Conservation (phyloP, 257 asterid species). For the Fraxinus pennsylvanica region DNA sequence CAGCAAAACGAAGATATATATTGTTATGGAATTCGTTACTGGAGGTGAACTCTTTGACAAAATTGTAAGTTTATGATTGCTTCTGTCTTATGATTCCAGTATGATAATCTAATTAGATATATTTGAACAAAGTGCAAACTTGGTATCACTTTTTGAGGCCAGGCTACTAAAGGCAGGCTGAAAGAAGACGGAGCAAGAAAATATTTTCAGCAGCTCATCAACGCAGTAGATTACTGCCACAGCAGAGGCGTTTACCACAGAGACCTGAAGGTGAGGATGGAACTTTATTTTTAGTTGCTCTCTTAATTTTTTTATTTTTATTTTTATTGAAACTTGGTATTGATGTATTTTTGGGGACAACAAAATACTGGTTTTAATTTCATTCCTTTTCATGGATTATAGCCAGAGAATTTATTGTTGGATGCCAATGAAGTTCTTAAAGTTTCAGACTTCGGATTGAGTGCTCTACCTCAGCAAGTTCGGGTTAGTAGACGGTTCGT, state of each 20-base stretch:
- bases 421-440: constrained; percentile 57
- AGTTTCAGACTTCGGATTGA: constrained; percentile 74
- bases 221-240: constrained; percentile 72
- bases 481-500: constrained; percentile 45
- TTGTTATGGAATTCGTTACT: constrained; percentile 67
- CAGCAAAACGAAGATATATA: constrained; percentile 75
- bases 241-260: constrained; percentile 73
- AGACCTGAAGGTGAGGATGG: constrained; percentile 56
- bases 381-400: neutral
- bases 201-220: constrained; percentile 69
- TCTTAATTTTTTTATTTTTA: neutral
- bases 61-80: constrained; percentile 46
- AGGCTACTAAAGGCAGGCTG: constrained; percentile 59
- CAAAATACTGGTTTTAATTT: neutral
- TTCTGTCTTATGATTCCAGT: constrained; percentile 8
- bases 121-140: neutral
- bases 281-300: neutral
- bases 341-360: neutral
- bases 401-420: constrained; percentile 70
- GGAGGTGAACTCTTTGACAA: constrained; percentile 80
- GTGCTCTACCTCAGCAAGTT: constrained; percentile 78
- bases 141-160: constrained; percentile 13
- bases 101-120: constrained; percentile 8
- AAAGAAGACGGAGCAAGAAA: constrained; percentile 74
- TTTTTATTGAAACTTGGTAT: neutral